phyloP scores from a whole-genome alignment of 2,329 filamentous ascomycete species.

The Pseudogymnoascus destructans region DNA sequence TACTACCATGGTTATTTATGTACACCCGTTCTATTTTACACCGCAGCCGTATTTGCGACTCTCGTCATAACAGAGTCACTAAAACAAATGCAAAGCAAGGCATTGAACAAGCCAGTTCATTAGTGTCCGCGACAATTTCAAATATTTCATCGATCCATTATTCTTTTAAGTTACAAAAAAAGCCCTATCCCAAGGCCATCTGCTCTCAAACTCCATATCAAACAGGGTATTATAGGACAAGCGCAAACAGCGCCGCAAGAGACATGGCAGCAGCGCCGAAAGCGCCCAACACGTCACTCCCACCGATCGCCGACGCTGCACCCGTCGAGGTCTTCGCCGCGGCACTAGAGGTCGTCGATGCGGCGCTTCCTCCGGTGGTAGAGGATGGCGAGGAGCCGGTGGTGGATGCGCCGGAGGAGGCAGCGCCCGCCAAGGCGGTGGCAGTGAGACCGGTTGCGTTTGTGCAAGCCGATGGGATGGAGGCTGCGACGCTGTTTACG shows the following conservation, averaged over 20 bases:
- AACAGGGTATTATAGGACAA: background rate
- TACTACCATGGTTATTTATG: background rate
- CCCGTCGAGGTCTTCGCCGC: background rate
- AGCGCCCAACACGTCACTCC: background rate
- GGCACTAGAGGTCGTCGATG: background rate
- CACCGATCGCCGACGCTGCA: background rate
- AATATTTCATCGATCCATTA: background rate
- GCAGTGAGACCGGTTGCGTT: conserved; percentile 28
- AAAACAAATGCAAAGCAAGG: background rate
- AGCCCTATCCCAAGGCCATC: background rate
- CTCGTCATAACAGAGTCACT: background rate
- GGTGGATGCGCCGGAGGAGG: background rate
- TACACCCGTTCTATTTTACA: background rate
- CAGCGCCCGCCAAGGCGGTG: background rate
- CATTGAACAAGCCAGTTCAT: background rate
- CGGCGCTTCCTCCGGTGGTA: background rate
- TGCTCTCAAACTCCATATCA: background rate
- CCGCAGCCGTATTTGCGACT: background rate
- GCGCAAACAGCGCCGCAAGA: background rate
- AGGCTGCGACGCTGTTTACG: conserved; percentile 30
- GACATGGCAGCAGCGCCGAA: background rate
- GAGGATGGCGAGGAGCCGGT: background rate
- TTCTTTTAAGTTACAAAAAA: background rate
- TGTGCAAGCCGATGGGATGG: conserved; percentile 25
- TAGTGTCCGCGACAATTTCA: background rate